Conservation (phyloP, 176 grass and related monocot genomes). For the Rhipidocladum racemiflorum region DNA sequence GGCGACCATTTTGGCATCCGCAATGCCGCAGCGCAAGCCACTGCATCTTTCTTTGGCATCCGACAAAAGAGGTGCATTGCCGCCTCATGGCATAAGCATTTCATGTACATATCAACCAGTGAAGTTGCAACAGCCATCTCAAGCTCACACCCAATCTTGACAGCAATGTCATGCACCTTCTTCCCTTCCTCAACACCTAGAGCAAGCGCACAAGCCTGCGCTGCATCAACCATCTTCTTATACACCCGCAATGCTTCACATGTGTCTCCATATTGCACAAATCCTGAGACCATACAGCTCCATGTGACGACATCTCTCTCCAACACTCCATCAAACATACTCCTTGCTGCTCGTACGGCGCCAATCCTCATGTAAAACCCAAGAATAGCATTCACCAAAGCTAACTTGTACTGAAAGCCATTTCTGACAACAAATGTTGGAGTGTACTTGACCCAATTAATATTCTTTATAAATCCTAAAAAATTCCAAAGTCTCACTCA, state of each 20-base stretch:
- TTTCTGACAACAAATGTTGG: slow-evolving; percentile 46
- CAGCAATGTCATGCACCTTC: slow-evolving; percentile 36
- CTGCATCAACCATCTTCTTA: slow-evolving; percentile 47
- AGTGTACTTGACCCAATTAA: too few species aligned
- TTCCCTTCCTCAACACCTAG: slow-evolving; percentile 49
- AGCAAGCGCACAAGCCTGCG: slow-evolving; percentile 54
- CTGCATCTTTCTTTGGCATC: slow-evolving; percentile 68
- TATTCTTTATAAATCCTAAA: too few species aligned
- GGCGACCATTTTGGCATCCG: slow-evolving; percentile 51
- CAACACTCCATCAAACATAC: slow-evolving; percentile 38
- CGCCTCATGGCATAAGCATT: slow-evolving; percentile 47
- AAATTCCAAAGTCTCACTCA: too few species aligned
- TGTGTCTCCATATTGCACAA: slow-evolving; percentile 38
- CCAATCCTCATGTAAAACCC: slow-evolving; percentile 51
- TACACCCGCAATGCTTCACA: slow-evolving; percentile 41
- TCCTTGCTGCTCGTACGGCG: slow-evolving; percentile 21
- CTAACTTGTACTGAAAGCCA: slow-evolving; percentile 37
- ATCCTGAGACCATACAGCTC: slow-evolving; percentile 61
- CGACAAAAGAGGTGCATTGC: slow-evolving; percentile 46
- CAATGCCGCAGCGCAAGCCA: slow-evolving; percentile 56
- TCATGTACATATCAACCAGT: slow-evolving; percentile 81
- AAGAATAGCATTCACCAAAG: slow-evolving; percentile 50
- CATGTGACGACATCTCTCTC: slow-evolving; percentile 57
- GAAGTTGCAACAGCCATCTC: slow-evolving; percentile 56
- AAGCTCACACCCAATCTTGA: slow-evolving; percentile 47